Base-by-base conservation (phyloP, 306 rosid genomes). In the Oxytropis ochrocephala region DNA sequence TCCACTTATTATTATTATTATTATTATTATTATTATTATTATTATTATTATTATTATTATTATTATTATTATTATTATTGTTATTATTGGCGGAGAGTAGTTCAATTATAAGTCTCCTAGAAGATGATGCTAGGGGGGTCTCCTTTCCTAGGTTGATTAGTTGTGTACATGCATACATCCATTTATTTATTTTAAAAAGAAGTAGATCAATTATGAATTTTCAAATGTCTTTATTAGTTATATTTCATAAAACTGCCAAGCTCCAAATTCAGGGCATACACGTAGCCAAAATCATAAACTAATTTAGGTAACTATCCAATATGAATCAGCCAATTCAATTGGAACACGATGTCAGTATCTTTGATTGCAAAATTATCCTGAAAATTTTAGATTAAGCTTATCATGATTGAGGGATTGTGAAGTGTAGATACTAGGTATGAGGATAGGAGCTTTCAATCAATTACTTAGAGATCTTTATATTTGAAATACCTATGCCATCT, bases 361-460 rank as follows among this genome's bases (percentile, higher is more conserved):
- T 75, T 56, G 54, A 58, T 64, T 64, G 66, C 84, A 75, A 70
- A 70, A 80, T 70, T 52, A 80, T 75, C 75, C 24, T 18, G 7
- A 62, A 0, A 68, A 73, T 48, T 76, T 49, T 68, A 68, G 77
- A 81, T 38, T 48, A 49, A 33, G 16, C 27, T 49, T 62, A 75
- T 78, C 11, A 80, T 75, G 61, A 80, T 75, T 80, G 80, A 70
- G 76, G 64, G 56, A 16, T 63, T 60, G 13, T 54, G 13, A 61
- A 79, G 71, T 62, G 63, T 42, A 43, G 13, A 56, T 50, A 38
- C 29, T 24, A 24, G 29, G 3, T 24, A 24, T 24, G 29, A 24
- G 53, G 42, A 39, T 1, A 13, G 6, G 0, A 17, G 29, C 52
- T 59, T 69, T 38, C 41, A 73, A 30, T 72, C 82, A 77, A 81